These are phyloP conservation scores for Coniochaeta sp. DNA, from an alignment of 2,329 filamentous ascomycete genomes.

Conservation along the genomic window DNA sequence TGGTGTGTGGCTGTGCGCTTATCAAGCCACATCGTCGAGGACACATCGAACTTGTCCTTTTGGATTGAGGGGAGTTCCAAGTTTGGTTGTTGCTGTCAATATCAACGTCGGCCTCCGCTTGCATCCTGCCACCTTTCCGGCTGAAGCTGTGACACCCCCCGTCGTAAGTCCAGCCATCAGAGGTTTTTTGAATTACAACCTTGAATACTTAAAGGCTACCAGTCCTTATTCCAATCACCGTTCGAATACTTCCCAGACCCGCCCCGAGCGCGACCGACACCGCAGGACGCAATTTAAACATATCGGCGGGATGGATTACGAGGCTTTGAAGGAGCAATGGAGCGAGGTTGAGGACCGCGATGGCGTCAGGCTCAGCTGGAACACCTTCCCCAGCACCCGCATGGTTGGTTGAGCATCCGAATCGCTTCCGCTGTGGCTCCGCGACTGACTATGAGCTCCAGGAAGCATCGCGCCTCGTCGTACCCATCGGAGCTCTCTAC, in stretches of 20 bases:
- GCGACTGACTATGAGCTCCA: slow-evolving; percentile 30
- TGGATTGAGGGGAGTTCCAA: slow-evolving; percentile 4
- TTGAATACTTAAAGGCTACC: not conserved
- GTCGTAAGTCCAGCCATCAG: not conserved
- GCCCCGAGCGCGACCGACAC: not conserved
- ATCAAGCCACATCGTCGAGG: not conserved
- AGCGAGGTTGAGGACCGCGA: slow-evolving; percentile 94
- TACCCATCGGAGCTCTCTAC: slow-evolving; percentile 93
- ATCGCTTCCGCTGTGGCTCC: slow-evolving; percentile 5
- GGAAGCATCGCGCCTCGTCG: slow-evolving; percentile 91
- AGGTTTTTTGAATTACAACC: not conserved
- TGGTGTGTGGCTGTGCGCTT: not conserved
- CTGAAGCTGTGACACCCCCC: not conserved
- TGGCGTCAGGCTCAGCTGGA: slow-evolving; percentile 95
- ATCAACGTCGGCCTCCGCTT: slow-evolving; percentile 2
- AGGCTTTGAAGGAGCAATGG: slow-evolving; percentile 91
- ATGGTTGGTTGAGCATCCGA: slow-evolving; percentile 57
- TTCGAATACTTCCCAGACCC: not conserved
- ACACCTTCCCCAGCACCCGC: slow-evolving; percentile 94
- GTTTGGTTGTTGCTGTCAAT: not conserved
- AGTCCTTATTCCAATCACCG: not conserved
- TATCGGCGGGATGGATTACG: slow-evolving; percentile 68
- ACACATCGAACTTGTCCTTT: slow-evolving; percentile 12
- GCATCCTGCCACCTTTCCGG: slow-evolving; percentile 3
- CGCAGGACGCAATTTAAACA: not conserved